These are phyloP conservation scores for Plasmodium coatneyi DNA, from an alignment of 169 alveolate species.

Conservation along the genomic window DNA sequence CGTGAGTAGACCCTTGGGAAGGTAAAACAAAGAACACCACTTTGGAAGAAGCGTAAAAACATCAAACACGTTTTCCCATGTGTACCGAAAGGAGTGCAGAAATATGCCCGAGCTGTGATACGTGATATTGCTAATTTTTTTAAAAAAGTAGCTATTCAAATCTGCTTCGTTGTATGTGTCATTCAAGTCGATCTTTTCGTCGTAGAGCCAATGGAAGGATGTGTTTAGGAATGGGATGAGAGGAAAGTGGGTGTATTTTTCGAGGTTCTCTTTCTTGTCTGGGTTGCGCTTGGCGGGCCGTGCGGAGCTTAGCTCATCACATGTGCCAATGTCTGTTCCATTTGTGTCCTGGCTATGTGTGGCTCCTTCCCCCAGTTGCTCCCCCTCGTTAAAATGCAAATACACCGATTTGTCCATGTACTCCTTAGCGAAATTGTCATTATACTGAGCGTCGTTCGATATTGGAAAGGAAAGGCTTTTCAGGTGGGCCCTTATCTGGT, in stretches of 20 bases:
- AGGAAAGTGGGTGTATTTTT: slow-evolving; percentile 61
- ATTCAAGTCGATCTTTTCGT: slow-evolving; percentile 47
- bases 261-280: neutral
- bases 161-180: slow-evolving; percentile 11
- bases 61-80: slow-evolving; percentile 76
- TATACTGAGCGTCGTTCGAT: slow-evolving; percentile 83
- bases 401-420: slow-evolving; percentile 71
- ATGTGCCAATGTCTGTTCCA: neutral
- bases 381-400: slow-evolving; percentile 76
- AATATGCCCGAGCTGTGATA: slow-evolving; percentile 83
- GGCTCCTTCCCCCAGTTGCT: slow-evolving; percentile 13
- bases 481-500: slow-evolving; percentile 97
- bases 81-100: slow-evolving; percentile 82
- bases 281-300: neutral
- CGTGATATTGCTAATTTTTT: slow-evolving; percentile 38
- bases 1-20: neutral
- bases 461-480: slow-evolving; percentile 93
- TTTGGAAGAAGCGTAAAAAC: slow-evolving; percentile 73
- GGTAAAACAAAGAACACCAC: slow-evolving; percentile 50
- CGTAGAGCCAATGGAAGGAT: slow-evolving; percentile 73
- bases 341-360: neutral
- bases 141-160: slow-evolving; percentile 50
- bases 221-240: slow-evolving; percentile 67
- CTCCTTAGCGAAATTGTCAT: slow-evolving; percentile 68
- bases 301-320: neutral